Percentiles rank a stretch among this genome's conserved stretches.
phyloP scores from a whole-genome alignment of 768 basidiomycete genomes.

The Royoungia palumana region DNA sequence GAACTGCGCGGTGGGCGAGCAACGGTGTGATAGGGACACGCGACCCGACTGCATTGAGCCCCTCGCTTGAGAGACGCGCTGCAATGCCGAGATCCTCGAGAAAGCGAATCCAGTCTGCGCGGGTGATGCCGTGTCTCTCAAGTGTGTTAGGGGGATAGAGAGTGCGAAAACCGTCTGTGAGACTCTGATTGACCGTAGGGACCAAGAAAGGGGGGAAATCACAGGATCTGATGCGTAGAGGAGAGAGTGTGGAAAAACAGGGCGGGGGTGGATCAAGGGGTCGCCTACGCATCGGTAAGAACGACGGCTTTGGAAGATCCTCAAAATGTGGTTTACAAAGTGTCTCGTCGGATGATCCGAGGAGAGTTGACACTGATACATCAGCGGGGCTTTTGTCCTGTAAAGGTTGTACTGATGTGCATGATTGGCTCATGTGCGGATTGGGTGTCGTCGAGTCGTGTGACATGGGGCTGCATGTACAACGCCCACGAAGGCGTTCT shows the following conservation, averaged over 20 bases:
- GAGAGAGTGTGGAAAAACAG: constrained; percentile 29
- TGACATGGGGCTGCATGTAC: constrained; percentile 8
- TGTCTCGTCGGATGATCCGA: constrained; percentile 9
- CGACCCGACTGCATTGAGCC: constrained; percentile 24
- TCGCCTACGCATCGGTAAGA: constrained; percentile 3
- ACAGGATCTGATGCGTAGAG: constrained; percentile 24
- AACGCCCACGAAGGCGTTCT: background rate
- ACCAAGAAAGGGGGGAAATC: constrained; percentile 29
- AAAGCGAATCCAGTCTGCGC: constrained; percentile 29
- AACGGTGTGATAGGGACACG: constrained; percentile 16
- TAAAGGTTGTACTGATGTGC: background rate
- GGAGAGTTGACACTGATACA: too few species aligned
- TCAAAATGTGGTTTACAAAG: constrained; percentile 32
- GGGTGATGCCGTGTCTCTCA: constrained; percentile 28
- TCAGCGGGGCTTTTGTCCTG: background rate
- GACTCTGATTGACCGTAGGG: constrained; percentile 17
- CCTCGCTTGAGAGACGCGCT: constrained; percentile 23
- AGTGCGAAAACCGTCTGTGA: constrained; percentile 25
- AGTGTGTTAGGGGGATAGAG: constrained; percentile 25
- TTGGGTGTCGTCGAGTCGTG: background rate
- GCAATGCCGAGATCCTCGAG: constrained; percentile 28
- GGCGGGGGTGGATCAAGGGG: constrained; percentile 31
- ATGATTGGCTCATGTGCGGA: background rate
- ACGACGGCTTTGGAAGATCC: constrained; percentile 7
- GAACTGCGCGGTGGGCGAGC: constrained; percentile 14